Conservation (phyloP, 1,139 yeast genomes). For the Yamadazyma kanchanaburiensis region DNA sequence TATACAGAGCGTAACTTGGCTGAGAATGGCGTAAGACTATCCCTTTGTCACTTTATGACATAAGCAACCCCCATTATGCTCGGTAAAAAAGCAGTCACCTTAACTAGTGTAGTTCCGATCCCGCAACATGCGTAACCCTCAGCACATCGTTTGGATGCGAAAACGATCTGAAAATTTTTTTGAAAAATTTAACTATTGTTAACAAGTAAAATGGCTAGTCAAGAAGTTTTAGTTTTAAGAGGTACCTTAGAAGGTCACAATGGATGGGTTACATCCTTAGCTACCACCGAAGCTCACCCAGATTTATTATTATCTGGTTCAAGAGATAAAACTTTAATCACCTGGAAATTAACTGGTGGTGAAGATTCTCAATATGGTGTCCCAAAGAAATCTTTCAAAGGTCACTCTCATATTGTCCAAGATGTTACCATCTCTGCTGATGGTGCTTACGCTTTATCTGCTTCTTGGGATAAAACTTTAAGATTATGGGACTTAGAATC, state of each 20-base stretch:
- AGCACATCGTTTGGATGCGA: conserved; percentile 5
- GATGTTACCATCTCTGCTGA: conserved; percentile 98
- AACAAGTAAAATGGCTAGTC: conserved; percentile 50
- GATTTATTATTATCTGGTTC: conserved; percentile 97
- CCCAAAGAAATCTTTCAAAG: conserved; percentile 95
- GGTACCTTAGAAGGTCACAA: conserved; percentile 94
- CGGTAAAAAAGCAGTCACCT: conserved; percentile 14
- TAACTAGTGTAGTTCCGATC: conserved; percentile 12
- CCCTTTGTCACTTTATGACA: not conserved
- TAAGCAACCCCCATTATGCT: conserved; percentile 1
- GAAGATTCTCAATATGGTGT: conserved; percentile 97
- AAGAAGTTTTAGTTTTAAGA: conserved; percentile 98
- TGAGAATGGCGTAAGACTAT: no score
- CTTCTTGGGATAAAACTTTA: conserved; percentile 99
- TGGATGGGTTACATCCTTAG: conserved; percentile 96
- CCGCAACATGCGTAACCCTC: conserved; percentile 8
- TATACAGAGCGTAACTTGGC: not conserved
- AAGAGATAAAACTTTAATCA: conserved; percentile 97
- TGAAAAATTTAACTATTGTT: conserved; percentile 6
- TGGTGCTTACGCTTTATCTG: conserved; percentile 97
- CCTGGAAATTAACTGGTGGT: conserved; percentile 96
- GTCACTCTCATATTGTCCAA: conserved; percentile 99
- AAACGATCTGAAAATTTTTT: conserved; percentile 14
- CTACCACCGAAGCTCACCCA: conserved; percentile 98
- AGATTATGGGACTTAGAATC: conserved; percentile 98